Evolutionary conservation across 352 stramenopile genomes (phyloP).

Genomic region (Pythium brassicae): DNA sequence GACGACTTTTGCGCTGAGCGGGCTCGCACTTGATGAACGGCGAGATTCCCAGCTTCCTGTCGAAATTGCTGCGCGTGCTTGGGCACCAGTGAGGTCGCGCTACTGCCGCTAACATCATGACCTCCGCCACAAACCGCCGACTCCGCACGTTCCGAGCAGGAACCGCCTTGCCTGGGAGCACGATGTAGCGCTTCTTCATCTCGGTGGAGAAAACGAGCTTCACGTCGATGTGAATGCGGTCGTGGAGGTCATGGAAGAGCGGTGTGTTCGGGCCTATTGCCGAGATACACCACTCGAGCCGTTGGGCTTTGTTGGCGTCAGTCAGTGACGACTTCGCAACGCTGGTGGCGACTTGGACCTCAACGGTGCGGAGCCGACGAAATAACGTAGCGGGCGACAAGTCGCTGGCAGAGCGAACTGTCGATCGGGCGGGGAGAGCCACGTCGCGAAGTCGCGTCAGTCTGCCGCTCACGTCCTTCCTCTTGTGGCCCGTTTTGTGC

Average conservation of each 20-base stretch:
- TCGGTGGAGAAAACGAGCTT: neutral
- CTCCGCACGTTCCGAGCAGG: neutral
- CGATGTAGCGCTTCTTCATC: neutral
- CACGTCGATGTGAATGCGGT: neutral
- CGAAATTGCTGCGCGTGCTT: neutral
- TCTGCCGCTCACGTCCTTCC: too few species aligned
- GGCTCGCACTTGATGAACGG: neutral
- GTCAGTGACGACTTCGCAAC: neutral
- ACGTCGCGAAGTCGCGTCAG: too few species aligned
- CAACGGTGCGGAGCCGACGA: too few species aligned
- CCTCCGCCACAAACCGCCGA: neutral
- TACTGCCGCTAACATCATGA: neutral
- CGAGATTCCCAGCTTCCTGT: neutral
- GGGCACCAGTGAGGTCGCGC: neutral
- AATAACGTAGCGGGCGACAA: too few species aligned
- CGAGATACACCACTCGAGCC: neutral
- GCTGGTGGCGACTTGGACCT: neutral
- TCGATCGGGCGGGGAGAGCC: too few species aligned
- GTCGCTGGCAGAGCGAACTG: too few species aligned
- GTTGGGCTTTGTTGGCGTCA: neutral
- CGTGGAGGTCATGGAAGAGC: neutral
- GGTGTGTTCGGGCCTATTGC: neutral
- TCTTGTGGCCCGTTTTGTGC: too few species aligned
- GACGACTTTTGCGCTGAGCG: neutral
- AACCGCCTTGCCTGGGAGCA: neutral